Evolutionary conservation across 2,329 filamentous ascomycete species (phyloP), one percentile per base, ranked within the genome.

Genomic region (Lasiodiplodia sp.): DNA sequence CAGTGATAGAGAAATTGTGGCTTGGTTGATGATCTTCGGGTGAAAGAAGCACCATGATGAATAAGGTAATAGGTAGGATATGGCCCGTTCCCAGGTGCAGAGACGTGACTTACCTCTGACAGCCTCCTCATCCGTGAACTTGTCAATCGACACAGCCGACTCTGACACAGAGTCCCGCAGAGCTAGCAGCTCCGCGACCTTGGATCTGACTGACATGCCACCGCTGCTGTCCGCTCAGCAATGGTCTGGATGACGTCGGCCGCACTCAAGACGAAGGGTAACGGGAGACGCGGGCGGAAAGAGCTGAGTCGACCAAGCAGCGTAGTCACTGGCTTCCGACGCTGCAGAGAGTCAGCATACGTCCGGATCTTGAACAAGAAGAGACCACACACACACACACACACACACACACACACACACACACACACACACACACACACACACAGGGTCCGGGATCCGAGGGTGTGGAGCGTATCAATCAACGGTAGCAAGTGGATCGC

Each of bases 91-190:
- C n/a, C 6, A 11, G 14, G 18, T 3, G 40, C 34, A 40, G 23
- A 18, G 12, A 21, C 8, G n/a, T 25, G 23, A 67, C 79, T 73
- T 66, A 80, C 80, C 79, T 76, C 80, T 81, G 73, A 82, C 79
- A 21, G 77, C 78, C 67, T 81, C 79, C 71, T 81, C 79, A 67
- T 81, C 77, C 18, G 75, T 75, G 66, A 82, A 81, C 70, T 76
- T 80, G 60, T 81, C 79, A 31, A 82, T 74, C 16, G 79, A 81
- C 34, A 81, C 79, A 12, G 79, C 77, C 37, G 79, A 81, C 71
- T 81, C 80, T 10, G 79, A 80, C 2, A 79, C 78, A 1, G 79
- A 81, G 68, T 79, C 78, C 55, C 80, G 74, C 44, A 82, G 73
- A 55, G 79, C 79, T 44, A 82, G 76, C 11, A 82, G 73, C 72